These are phyloP conservation scores for Sarcodon sp. DNA, from an alignment of 768 basidiomycete genomes.

Conservation along the genomic window DNA sequence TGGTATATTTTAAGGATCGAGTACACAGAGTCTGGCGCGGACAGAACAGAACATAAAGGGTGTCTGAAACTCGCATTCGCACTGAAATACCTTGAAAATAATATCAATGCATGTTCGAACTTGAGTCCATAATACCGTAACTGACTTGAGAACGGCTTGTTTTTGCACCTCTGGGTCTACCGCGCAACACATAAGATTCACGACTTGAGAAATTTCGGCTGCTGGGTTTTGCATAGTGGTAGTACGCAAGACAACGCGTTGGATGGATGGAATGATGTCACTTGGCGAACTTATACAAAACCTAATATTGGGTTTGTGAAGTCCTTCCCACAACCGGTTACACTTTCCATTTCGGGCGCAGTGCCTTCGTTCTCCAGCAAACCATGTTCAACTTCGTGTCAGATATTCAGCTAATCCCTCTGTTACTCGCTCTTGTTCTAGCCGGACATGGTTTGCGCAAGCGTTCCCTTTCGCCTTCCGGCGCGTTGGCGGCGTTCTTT, in stretches of 20 bases:
- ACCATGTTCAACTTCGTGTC: background rate
- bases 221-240: conserved; percentile 41
- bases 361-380: too few relatives aligned
- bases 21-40: conserved; percentile 38
- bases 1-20: conserved; percentile 45
- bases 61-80: conserved; percentile 45
- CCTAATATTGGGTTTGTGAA: too few relatives aligned
- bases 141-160: conserved; percentile 21
- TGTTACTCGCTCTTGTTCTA: conserved; percentile 37
- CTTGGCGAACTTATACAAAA: too few relatives aligned
- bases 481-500: conserved; percentile 63
- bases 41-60: conserved; percentile 37
- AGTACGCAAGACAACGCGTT: too few relatives aligned
- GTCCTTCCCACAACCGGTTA: too few relatives aligned
- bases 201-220: conserved; percentile 32
- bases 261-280: too few relatives aligned
- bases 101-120: background rate
- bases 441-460: conserved; percentile 60
- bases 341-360: too few relatives aligned
- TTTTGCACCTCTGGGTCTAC: conserved; percentile 36
- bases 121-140: background rate
- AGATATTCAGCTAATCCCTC: conserved; percentile 25
- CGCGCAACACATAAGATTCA: conserved; percentile 32
- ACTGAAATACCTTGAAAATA: conserved; percentile 29
- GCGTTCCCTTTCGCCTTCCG: conserved; percentile 64